Evolutionary conservation across 306 rosid genomes (phyloP).

Genomic region (Astragalus glycyphyllos): DNA sequence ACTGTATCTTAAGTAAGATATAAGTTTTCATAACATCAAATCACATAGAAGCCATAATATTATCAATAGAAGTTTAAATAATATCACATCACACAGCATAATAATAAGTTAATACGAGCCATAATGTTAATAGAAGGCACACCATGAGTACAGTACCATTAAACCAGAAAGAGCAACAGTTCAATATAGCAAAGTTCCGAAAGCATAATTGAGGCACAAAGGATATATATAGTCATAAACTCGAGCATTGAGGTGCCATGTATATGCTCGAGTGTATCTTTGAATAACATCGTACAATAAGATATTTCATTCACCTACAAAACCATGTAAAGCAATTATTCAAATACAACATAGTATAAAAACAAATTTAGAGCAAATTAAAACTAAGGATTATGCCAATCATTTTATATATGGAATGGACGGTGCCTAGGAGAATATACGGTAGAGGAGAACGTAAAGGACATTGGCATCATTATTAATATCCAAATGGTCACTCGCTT

Average conservation of each 20-base stretch:
- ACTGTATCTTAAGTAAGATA: too few species aligned
- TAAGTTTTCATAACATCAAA: neutral
- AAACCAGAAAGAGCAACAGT: constrained; percentile 29
- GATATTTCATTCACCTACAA: constrained; percentile 45
- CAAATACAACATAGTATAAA: too few species aligned
- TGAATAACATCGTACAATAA: neutral
- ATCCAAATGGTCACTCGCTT: too few species aligned
- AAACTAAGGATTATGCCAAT: too few species aligned
- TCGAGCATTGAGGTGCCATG: constrained; percentile 7
- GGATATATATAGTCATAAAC: neutral
- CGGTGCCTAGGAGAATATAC: too few species aligned
- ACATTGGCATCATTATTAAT: too few species aligned
- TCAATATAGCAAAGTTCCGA: constrained; percentile 6
- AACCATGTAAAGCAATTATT: constrained; percentile 2
- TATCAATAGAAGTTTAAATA: neutral
- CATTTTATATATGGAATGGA: too few species aligned
- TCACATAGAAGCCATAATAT: too few species aligned
- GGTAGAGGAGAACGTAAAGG: too few species aligned
- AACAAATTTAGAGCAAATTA: too few species aligned
- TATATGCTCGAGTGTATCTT: constrained; percentile 33
- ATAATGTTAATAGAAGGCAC: constrained; percentile 4
- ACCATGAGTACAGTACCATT: constrained; percentile 14
- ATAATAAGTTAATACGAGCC: neutral
- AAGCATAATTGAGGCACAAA: constrained; percentile 23
- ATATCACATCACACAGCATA: constrained; percentile 9